Base-by-base conservation (phyloP, 352 stramenopile genomes). In the Globisporangium abappressorium region DNA sequence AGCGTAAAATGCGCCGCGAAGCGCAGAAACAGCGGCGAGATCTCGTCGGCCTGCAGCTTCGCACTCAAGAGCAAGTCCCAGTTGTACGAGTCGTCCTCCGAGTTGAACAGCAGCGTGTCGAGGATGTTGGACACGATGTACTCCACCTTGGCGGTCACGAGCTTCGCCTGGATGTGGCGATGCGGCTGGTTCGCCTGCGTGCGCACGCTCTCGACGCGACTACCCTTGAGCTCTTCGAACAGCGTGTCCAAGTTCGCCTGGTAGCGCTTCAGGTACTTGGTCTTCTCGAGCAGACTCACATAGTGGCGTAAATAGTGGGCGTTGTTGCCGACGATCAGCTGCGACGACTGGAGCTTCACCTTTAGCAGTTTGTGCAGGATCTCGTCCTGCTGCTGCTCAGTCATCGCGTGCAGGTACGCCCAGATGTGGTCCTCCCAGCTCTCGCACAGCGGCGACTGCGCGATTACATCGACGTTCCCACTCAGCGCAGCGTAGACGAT, bases 351-450 rank as follows among this genome's bases (percentile, higher is more conserved):
- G 1, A 76, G 49, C 72, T 96, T 96, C 28, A 93, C 75, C 68
- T 91, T 81, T 2, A 93, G 70, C 33, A 94, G 67, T 43, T 89
- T 87, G 62, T 81, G 76, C 26, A 94, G 58, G 3, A 81, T 75
- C 38, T 91, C 84, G 55, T 96, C 88, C n/a, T 90, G 67, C 65
- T 93, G 74, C 20, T 87, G 77, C 41, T 92, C 85, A 2, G 76
- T 87, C 41, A 91, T 87, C 5, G 77, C 85, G 24, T 88, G 75
- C 7, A 94, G 64, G 64, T 89, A 90, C 22, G 85, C 86, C 88
- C 88, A 96, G 64, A 86, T 91, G 62, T 96, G 88, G 57, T 96
- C 85, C 62, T 96, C 88, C 88, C 88, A 96, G 36, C 53, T 91
- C 57, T 89, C 84, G 33, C 85, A 94, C n/a, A 92, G 56, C 53